Evolutionary conservation across 768 basidiomycete species (phyloP), one percentile per base, ranked within the genome.

Genomic region (Podaxis sp.): DNA sequence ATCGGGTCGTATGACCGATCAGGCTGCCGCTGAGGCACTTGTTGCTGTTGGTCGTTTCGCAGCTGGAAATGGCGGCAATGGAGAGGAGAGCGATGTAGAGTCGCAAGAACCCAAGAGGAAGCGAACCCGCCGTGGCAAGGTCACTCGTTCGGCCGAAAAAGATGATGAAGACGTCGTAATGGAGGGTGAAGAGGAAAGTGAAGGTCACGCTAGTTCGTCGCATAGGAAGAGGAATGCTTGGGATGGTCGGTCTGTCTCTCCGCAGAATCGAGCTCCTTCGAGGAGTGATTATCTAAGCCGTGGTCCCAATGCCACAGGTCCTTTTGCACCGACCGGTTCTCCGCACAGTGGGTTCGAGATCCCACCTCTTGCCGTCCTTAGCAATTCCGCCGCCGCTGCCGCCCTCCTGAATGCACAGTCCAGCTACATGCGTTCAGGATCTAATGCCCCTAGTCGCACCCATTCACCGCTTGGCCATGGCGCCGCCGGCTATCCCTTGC

Each of bases 21-120:
- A 93, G 71, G 92, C 92, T 40, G 93, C 93, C 1, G 93, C 93
- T 11, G 93, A 94, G 75, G 88, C 91, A 2, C 85, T 95, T 49
- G 92, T 94, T 49, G 87, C 90, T 52, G 91, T 94, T 37, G 90
- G 91, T 33, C 84, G 91, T 51, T 74, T 65, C 59, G 79, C 70
- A 24, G 75, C 69, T 59, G 76, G 75, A 5, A 72, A 68, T 47
- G 67, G 63, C 3, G 74, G 68, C 5, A 68, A 69, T 43, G 73
- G 17, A 17, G 82, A 82, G 41, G 74, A 75, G 38, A 75, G 82
- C 59, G 85, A 85, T 15, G 79, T 68, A 13, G 80, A 78, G 37
- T 73, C 75, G 64, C 75, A 78, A 49, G 81, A 83, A 65, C 87
- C 88, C 38, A 81, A 80, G 74, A 80, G 83, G 76, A 88, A 88